A percentile compares a stretch with the other conserved stretches of the same genome.
Evolutionary conservation across 345 rosid genomes (phyloP).

Genomic region (Pugionium dolabratum): DNA sequence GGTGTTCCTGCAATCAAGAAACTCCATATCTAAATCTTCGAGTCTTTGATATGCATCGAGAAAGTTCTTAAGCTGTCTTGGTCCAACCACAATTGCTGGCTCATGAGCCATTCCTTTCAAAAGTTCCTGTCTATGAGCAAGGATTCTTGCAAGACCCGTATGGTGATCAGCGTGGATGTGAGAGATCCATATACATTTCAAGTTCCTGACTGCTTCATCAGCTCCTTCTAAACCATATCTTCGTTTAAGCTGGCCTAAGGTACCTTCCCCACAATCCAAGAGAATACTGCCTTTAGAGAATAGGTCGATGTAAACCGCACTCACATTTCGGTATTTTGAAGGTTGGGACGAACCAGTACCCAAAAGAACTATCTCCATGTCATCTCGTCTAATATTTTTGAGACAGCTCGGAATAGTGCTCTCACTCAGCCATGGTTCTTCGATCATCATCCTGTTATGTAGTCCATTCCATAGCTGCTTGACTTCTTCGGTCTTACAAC

Average conservation of each 20-base stretch:
- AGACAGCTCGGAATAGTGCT: conserved; percentile 70
- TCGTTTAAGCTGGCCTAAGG: conserved; percentile 91
- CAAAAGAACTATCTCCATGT: conserved; percentile 85
- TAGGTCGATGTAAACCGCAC: conserved; percentile 73
- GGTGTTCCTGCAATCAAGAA: conserved; percentile 85
- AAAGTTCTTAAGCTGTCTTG: conserved; percentile 78
- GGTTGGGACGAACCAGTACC: conserved; percentile 99
- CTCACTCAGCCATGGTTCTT: conserved; percentile 83
- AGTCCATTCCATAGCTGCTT: conserved; percentile 55
- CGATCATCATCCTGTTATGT: conserved; percentile 47
- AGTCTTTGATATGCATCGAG: conserved; percentile 87
- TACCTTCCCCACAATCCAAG: conserved; percentile 96
- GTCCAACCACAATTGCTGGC: conserved; percentile 83
- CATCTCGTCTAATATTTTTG: conserved; percentile 77
- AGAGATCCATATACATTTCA: conserved; percentile 88
- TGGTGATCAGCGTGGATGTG: conserved; percentile 99
- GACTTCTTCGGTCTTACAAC: conserved; percentile 58
- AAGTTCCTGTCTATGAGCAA: conserved; percentile 72
- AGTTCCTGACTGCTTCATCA: conserved; percentile 65
- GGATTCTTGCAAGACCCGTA: conserved; percentile 84
- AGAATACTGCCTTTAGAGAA: conserved; percentile 80
- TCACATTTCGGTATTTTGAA: conserved; percentile 92
- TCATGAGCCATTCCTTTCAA: conserved; percentile 68
- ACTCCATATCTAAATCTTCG: conserved; percentile 90
- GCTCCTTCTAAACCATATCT: conserved; percentile 89